These are phyloP conservation scores for Sugiyamaella paludigena DNA, from an alignment of 1,139 yeast genomes.

Conservation along the genomic window DNA sequence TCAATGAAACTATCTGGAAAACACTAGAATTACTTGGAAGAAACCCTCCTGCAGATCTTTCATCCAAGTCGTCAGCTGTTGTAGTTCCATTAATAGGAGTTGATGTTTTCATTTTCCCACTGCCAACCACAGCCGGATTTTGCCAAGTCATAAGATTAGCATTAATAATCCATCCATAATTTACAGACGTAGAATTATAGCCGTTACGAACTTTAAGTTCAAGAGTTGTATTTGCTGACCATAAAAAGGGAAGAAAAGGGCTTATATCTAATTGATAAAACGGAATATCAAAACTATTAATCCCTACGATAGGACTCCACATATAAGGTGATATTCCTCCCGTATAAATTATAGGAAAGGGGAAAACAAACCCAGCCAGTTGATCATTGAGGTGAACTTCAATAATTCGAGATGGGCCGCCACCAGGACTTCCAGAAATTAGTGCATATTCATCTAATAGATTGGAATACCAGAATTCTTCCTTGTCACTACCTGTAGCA, in stretches of 20 bases:
- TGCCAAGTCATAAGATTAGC: slow-evolving; percentile 69
- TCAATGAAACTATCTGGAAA: slow-evolving; percentile 6
- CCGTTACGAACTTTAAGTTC: slow-evolving; percentile 54
- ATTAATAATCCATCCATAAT: slow-evolving; percentile 66
- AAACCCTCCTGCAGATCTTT: slow-evolving; percentile 5
- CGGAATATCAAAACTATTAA: slow-evolving; percentile 68
- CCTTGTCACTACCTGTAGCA: slow-evolving; percentile 73
- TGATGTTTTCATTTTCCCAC: slow-evolving; percentile 20
- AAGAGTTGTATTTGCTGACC: slow-evolving; percentile 40
- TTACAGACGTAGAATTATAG: slow-evolving; percentile 38
- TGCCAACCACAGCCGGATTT: slow-evolving; percentile 31
- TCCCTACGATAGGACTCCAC: slow-evolving; percentile 77
- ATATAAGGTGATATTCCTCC: slow-evolving; percentile 78
- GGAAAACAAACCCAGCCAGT: slow-evolving; percentile 39
- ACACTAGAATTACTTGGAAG: slow-evolving; percentile 10
- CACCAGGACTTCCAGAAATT: not conserved
- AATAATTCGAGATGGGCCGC: slow-evolving; percentile 44
- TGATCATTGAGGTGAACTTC: slow-evolving; percentile 36
- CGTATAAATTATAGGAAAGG: slow-evolving; percentile 56
- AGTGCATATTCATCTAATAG: slow-evolving; percentile 3
- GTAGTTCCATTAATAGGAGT: slow-evolving; percentile 5
- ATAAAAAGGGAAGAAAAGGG: slow-evolving; percentile 60
- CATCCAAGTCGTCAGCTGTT: slow-evolving; percentile 3
- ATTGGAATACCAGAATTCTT: slow-evolving; percentile 72
- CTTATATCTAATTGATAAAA: slow-evolving; percentile 65